Conservation (phyloP, 1,139 yeast genomes). For the Debaryomyces robertsiae region DNA sequence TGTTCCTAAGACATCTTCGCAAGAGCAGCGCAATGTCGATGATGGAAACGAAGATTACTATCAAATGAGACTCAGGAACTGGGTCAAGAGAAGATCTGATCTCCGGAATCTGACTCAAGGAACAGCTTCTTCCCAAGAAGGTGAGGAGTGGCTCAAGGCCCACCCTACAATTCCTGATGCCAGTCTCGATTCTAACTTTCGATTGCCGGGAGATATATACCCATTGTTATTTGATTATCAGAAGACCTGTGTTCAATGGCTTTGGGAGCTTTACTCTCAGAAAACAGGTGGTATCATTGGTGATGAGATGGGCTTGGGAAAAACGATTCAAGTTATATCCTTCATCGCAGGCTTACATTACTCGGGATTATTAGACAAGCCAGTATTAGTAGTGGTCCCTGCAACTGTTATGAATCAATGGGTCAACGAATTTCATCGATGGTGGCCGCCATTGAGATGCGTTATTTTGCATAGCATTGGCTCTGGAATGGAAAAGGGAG, state of each 20-base stretch:
- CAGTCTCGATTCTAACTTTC: constrained; percentile 64
- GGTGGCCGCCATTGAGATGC: constrained; percentile 97
- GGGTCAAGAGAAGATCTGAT: constrained; percentile 56
- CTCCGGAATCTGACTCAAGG: constrained; percentile 19
- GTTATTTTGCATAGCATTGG: constrained; percentile 92
- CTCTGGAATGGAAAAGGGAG: constrained; percentile 66
- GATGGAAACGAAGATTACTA: constrained; percentile 77
- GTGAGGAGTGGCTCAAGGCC: constrained; percentile 67
- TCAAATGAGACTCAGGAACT: constrained; percentile 56
- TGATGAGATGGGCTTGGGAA: constrained; percentile 98
- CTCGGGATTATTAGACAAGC: constrained; percentile 72
- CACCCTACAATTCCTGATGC: constrained; percentile 84
- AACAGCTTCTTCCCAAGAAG: constrained; percentile 9
- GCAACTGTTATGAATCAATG: constrained; percentile 96
- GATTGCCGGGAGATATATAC: constrained; percentile 88
- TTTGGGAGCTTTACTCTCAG: constrained; percentile 82
- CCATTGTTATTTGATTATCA: constrained; percentile 89
- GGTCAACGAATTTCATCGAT: constrained; percentile 91
- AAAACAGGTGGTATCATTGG: constrained; percentile 94
- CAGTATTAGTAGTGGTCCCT: constrained; percentile 88
- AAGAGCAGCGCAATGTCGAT: constrained; percentile 51
- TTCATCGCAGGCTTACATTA: constrained; percentile 90
- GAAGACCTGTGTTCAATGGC: constrained; percentile 84
- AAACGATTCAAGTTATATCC: constrained; percentile 88
- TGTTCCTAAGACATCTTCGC: constrained; percentile 20